A percentile compares a stretch with the other conserved stretches of the same genome.
Evolutionary conservation across 2,329 filamentous ascomycete genomes (phyloP).

Genomic region (Blastomyces parvus): DNA sequence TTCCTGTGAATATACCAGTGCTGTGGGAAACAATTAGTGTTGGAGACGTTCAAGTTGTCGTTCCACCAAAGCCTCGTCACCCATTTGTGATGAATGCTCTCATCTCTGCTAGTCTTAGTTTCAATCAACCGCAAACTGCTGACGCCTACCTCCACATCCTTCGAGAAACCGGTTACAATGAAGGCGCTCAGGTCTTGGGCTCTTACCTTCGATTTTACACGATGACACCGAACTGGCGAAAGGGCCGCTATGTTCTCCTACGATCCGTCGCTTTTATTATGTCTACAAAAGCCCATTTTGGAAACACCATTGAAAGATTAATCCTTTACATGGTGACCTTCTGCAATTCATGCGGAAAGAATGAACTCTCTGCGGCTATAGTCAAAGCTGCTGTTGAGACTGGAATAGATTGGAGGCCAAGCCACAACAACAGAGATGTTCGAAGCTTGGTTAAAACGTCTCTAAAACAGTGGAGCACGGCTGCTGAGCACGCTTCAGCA

Average conservation of each 20-base stretch:
- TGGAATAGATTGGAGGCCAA: conserved; percentile 26
- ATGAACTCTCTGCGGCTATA: conserved; percentile 24
- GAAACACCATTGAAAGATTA: conserved; percentile 25
- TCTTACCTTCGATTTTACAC: conserved; percentile 33
- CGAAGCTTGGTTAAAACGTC: conserved; percentile 14
- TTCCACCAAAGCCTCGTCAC: conserved; percentile 28
- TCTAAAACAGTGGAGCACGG: conserved; percentile 24
- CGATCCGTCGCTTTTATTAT: conserved; percentile 29
- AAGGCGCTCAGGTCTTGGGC: conserved; percentile 29
- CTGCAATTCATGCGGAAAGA: conserved; percentile 28
- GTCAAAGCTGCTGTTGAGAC: conserved; percentile 29
- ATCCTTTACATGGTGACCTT: conserved; percentile 33
- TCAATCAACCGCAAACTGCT: conserved; percentile 33
- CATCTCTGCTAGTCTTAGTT: conserved; percentile 31
- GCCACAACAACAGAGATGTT: conserved; percentile 24
- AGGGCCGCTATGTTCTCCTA: conserved; percentile 26
- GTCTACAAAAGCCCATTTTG: conserved; percentile 25
- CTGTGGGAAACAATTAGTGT: conserved; percentile 17
- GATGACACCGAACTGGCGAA: conserved; percentile 29
- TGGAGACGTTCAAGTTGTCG: conserved; percentile 30
- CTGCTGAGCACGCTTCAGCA: conserved; percentile 17
- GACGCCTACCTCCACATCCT: conserved; percentile 33
- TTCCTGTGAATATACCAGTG: conserved; percentile 26
- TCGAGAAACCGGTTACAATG: conserved; percentile 29
- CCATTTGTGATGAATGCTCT: conserved; percentile 29